Conservation (phyloP, 352 stramenopile species). For the Bremia lactucae region DNA sequence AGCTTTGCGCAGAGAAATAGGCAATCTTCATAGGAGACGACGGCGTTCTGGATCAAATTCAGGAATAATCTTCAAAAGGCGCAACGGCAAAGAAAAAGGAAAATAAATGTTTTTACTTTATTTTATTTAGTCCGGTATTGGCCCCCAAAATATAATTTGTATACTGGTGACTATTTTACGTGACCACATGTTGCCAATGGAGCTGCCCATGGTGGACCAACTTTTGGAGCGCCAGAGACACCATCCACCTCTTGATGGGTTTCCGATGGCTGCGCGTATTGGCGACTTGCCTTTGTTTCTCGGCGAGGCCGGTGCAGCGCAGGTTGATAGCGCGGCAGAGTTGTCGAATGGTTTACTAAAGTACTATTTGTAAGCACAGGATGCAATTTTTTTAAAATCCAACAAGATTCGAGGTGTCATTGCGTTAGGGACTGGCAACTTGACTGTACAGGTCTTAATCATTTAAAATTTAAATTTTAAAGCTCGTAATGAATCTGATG, state of each 20-base stretch:
- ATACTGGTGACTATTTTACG: no score
- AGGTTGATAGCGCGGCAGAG: conserved; percentile 17
- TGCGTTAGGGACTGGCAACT: conserved; percentile 46
- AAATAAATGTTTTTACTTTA: no score
- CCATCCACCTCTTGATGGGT: conserved; percentile 36
- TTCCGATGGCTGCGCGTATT: conserved; percentile 36
- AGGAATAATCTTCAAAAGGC: no score
- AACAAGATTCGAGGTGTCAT: conserved; percentile 40
- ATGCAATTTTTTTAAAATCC: conserved; percentile 28
- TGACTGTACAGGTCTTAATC: conserved; percentile 31
- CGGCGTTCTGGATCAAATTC: conserved; percentile 9
- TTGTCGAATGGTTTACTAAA: conserved; percentile 1
- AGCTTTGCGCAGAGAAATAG: conserved; percentile 62
- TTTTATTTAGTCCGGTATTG: no score
- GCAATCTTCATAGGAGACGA: conserved; percentile 43
- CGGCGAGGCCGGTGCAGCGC: conserved; percentile 38
- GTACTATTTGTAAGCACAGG: conserved; percentile 8
- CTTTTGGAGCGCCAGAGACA: conserved; percentile 32
- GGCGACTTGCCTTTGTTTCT: conserved; percentile 40
- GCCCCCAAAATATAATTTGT: no score
- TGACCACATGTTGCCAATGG: neutral
- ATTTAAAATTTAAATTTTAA: neutral
- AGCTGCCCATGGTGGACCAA: conserved; percentile 19
- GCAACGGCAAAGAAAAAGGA: no score
- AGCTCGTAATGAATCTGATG: neutral